A percentile compares a stretch with the other conserved stretches of the same genome.
Conservation (phyloP, 495 filamentous ascomycete species). For the Neurospora tetraspora region DNA sequence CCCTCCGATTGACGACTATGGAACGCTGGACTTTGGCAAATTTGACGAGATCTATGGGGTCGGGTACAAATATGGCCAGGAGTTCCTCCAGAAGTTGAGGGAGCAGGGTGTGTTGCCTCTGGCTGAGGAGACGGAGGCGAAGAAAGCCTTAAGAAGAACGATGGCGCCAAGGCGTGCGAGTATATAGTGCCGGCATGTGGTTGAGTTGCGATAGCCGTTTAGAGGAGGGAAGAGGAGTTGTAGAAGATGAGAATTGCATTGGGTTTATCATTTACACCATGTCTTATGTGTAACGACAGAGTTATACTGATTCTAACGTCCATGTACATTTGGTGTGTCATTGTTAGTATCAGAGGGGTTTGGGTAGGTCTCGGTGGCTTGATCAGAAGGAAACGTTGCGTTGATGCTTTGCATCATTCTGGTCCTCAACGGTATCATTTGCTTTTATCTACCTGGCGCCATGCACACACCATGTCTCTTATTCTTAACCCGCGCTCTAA, state of each 20-base stretch:
- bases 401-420: not conserved
- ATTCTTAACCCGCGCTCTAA: conserved; percentile 4
- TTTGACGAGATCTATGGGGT: conserved; percentile 94
- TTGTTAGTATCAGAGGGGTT: not conserved
- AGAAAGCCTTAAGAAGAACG: conserved; percentile 78
- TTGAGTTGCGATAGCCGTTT: not conserved
- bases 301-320: not conserved
- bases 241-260: not conserved
- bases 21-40: conserved; percentile 90
- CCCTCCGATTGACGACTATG: conserved; percentile 86
- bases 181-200: conserved; percentile 41
- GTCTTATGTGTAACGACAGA: not conserved
- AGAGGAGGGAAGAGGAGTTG: not conserved
- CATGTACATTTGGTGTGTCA: not conserved
- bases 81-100: conserved; percentile 61
- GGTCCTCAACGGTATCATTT: not conserved
- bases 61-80: conserved; percentile 76
- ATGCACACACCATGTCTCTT: not conserved
- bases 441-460: not conserved
- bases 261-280: not conserved
- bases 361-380: not conserved
- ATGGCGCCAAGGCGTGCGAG: conserved; percentile 91
- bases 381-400: not conserved
- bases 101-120: conserved; percentile 65
- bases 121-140: conserved; percentile 68